A percentile compares a stretch with the other conserved stretches of the same genome.
Evolutionary conservation across 495 filamentous ascomycete genomes (phyloP).

Genomic region (Penicillium coprophilum): DNA sequence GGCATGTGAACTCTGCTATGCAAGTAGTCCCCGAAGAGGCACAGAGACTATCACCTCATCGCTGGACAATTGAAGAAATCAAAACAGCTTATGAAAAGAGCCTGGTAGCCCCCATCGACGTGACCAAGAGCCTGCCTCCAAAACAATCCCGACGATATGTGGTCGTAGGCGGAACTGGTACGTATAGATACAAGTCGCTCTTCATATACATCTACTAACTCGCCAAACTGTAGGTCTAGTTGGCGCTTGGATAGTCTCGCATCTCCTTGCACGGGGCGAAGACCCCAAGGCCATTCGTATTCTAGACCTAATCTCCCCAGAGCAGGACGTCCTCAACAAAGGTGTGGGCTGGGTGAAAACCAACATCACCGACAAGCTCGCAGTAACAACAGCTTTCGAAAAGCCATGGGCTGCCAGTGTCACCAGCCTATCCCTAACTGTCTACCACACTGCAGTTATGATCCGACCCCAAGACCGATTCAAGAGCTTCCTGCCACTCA

Average conservation of each 20-base stretch:
- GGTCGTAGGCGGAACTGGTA: slow-evolving; percentile 58
- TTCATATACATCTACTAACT: background rate
- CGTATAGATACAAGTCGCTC: slow-evolving; percentile 22
- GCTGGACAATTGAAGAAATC: slow-evolving; percentile 55
- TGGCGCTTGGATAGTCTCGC: slow-evolving; percentile 54
- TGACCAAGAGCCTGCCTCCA: slow-evolving; percentile 49
- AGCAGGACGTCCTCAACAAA: slow-evolving; percentile 38
- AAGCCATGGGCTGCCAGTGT: slow-evolving; percentile 50
- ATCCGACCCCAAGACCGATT: slow-evolving; percentile 53
- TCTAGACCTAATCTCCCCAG: slow-evolving; percentile 50
- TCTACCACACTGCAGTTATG: slow-evolving; percentile 58
- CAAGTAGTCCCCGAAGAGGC: slow-evolving; percentile 48
- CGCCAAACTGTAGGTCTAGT: slow-evolving; percentile 47
- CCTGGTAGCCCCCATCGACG: slow-evolving; percentile 47
- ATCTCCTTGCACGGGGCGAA: slow-evolving; percentile 56
- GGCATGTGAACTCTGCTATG: slow-evolving; percentile 53
- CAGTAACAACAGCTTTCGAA: slow-evolving; percentile 48
- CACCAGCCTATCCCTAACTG: slow-evolving; percentile 50
- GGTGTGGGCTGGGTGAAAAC: slow-evolving; percentile 50
- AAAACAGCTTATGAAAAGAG: slow-evolving; percentile 47
- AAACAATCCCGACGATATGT: slow-evolving; percentile 56
- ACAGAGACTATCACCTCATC: slow-evolving; percentile 40
- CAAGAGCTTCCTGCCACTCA: slow-evolving; percentile 41
- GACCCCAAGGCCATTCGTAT: slow-evolving; percentile 53
- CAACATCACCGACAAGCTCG: slow-evolving; percentile 50